Evolutionary conservation across 78 protist genomes (phyloP), one percentile per base, ranked within the genome.

Genomic region (Dictyostelium capitatum): DNA sequence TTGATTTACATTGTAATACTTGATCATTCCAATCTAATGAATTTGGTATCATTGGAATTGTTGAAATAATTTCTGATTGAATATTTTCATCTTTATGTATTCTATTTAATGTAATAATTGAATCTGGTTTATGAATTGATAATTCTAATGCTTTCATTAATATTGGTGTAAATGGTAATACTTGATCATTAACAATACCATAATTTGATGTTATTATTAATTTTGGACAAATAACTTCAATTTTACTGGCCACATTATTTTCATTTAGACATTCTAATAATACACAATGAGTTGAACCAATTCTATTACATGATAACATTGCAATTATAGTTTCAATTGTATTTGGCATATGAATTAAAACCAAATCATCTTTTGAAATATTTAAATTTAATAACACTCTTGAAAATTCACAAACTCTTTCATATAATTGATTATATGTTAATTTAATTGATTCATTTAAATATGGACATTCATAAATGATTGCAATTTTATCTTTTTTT

Each of bases 261-360:
- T 48, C 50, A 12, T 23, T 19, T 48, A 48, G 25, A 48, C 50
- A 23, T 23, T 28, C 67, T 4, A 32, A 80, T 15, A 41, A 23
- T 4, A 41, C 53, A 46, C 47, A 41, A 59, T 87, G 99, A 25
- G 97, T 67, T 6, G 98, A 98, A 37, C 99, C 99, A 19, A 98
- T 92, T 12, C 98, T 82, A 37, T 98, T 98, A 73, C 98, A 97
- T 54, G 99, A 98, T 25, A 98, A 97, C 98, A 98, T 97, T 28
- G 98, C 81, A 30, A 89, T 28, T 20, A 87, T 62, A 6, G 80
- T 77, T 51, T 96, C 94, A 47, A 91, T 72, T 56, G 89, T 54
- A 96, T 83, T 98, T 23, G 99, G 98, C 97, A 98, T 81, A 95
- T 91, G 97, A 54, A 98, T 96, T 67, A 89, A 30, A 43, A 98